Conservation (phyloP, 345 rosid genomes). For the Acer campestre region DNA sequence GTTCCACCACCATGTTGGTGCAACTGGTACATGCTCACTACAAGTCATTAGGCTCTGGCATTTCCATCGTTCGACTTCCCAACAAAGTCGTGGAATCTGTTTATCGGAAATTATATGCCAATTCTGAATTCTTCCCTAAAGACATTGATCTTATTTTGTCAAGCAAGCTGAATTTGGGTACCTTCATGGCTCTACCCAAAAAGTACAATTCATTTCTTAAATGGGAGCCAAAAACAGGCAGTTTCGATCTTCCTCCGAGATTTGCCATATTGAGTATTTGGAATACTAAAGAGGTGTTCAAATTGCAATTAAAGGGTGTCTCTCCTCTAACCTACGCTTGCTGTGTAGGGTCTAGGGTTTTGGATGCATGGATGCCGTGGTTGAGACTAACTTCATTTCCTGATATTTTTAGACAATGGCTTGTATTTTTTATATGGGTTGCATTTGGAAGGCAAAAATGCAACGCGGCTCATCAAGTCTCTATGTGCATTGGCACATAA, state of each 20-base stretch:
- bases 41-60: slow-evolving; percentile 35
- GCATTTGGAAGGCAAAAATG: slow-evolving; percentile 64
- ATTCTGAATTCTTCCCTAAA: slow-evolving; percentile 62
- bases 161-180: slow-evolving; percentile 57
- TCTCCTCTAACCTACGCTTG: slow-evolving; percentile 42
- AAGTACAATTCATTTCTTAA: slow-evolving; percentile 13
- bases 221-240: slow-evolving; percentile 40
- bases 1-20: slow-evolving; percentile 62
- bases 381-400: slow-evolving; percentile 72
- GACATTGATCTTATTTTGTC: slow-evolving; percentile 53
- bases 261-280: slow-evolving; percentile 67
- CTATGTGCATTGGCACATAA: slow-evolving; percentile 65
- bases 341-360: slow-evolving; percentile 55
- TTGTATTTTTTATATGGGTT: slow-evolving; percentile 63
- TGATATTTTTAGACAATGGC: slow-evolving; percentile 57
- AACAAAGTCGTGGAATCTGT: slow-evolving; percentile 36
- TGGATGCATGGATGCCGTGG: slow-evolving; percentile 77
- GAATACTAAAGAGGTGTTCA: slow-evolving; percentile 75
- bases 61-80: slow-evolving; percentile 37
- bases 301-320: slow-evolving; percentile 62
- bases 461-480: slow-evolving; percentile 50
- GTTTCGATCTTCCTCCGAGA: slow-evolving; percentile 32
- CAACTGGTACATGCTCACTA: slow-evolving; percentile 78
- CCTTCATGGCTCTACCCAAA: slow-evolving; percentile 63
- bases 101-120: slow-evolving; percentile 41